Base-by-base conservation (phyloP, 1,284 basidiomycete species). In the Inonotus hispidus region DNA sequence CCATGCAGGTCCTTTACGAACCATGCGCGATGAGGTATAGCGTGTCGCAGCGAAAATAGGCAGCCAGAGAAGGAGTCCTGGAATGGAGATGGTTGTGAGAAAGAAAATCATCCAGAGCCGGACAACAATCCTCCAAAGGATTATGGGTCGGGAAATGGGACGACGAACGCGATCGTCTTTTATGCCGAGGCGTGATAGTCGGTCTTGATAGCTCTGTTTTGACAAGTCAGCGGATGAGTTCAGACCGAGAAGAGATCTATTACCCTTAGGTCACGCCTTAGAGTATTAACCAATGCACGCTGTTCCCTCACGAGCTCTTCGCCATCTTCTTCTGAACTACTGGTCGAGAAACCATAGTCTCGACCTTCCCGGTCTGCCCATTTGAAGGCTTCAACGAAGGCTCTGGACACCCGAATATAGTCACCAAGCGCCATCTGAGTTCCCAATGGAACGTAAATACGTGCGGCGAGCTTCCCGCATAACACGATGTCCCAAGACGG, bases 31-130 rank as follows among this genome's bases (percentile, higher is more conserved):
- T 32, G 87, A 83, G 11, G 82, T 82, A 68, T 83, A 79, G 67
- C 84, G 80, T 11, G 88, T 83, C 55, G 88, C 82, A 63, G 76
- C 58, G 72, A 94, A 87, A 55, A 94, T 74, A 8, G 90, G 85
- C 58, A 87, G 65, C 93, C 93, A 89, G 64, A 97, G 79, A 56
- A 88, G 58, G 61, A 95, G 79, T 50, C 94, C 90, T n/a, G 93
- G 84, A 54, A 93, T 69, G 58, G 91, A 87, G 68, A 95, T 74
- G 39, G 79, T 68, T 70, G 90, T 74, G 66, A 97, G 80, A 72
- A 84, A 77, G 63, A 83, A 64, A 25, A 86, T 77, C 84, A 88
- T 86, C 29, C 73, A 63, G 53, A 88, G 69, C 58, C 93, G 81
- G 61, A 93, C 74, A 59, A 80, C 13, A 71, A 93, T 79, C 57